Evolutionary conservation across 371 early-diverging fungal species (phyloP), one percentile per base, ranked within the genome.

Genomic region (Mortierella sp.): DNA sequence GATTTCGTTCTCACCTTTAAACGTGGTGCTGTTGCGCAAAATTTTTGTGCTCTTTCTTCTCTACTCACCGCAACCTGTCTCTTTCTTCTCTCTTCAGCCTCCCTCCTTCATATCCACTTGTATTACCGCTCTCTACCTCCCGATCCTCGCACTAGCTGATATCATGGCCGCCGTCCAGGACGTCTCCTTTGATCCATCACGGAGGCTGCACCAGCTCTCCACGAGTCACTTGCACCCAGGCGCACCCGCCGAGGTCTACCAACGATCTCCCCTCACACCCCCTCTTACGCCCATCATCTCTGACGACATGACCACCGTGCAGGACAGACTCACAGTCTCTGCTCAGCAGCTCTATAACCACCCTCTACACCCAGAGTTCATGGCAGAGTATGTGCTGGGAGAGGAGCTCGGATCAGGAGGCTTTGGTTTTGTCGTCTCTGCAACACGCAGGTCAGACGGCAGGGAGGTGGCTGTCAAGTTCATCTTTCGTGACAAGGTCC

Each of bases 361-460:
- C 53, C 24, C 58, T 16, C 73, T 89, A 14, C 80, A 82, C 16
- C 82, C 84, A 13, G 66, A 74, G 28, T 89, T 91, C 61, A 19
- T 78, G 18, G 52, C 73, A 21, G 80, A 87, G 53, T 91, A 90
- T 60, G 53, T 58, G 6, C 62, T 91, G 14, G 86, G 85, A 13
- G 88, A 88, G 54, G 90, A 90, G 68, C 87, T 94, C 23, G 93
- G 93, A 19, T 84, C 81, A 19, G 94, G 94, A 42, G 94, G 92
- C 12, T 93, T 89, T 76, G 94, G 94, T 2, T 91, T 91, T 67
- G 93, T 91, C 2, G 80, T 88, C 16, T 82, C 88, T 5, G 91
- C 89, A 10, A 76, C 78, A 16, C 85, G 89, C 58, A 72, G 65
- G 27, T 54, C 56, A 19, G 82, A 82, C 42, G 69, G 81, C 19